These are phyloP conservation scores for Metschnikowia reukaufii DNA, from an alignment of 805 yeast species.

Conservation along the genomic window DNA sequence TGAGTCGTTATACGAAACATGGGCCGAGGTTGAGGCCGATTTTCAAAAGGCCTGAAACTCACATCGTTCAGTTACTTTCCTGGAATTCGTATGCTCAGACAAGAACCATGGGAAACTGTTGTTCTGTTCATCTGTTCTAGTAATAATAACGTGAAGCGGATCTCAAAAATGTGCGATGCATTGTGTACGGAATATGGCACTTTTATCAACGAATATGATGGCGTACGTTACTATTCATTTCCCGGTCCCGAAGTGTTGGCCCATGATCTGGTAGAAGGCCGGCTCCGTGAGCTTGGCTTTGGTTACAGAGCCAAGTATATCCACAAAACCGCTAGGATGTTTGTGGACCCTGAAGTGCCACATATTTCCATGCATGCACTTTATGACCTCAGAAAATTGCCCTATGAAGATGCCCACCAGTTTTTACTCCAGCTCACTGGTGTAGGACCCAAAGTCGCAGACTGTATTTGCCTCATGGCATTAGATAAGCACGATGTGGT, in stretches of 20 bases:
- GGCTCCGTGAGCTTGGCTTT: slow-evolving; percentile 58
- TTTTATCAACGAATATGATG: slow-evolving; percentile 52
- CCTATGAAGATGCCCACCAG: slow-evolving; percentile 55
- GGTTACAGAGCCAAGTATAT: slow-evolving; percentile 94
- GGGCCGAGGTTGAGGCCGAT: slow-evolving; percentile 60
- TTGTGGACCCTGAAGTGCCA: slow-evolving; percentile 43
- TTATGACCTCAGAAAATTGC: slow-evolving; percentile 43
- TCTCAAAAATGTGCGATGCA: slow-evolving; percentile 86
- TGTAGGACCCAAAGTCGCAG: slow-evolving; percentile 98
- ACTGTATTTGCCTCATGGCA: slow-evolving; percentile 92
- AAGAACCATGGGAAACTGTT: slow-evolving; percentile 96
- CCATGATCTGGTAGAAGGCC: slow-evolving; percentile 35
- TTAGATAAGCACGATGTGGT: slow-evolving; percentile 82
- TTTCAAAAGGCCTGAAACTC: slow-evolving; percentile 31
- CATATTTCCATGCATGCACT: slow-evolving; percentile 36
- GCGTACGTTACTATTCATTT: slow-evolving; percentile 63
- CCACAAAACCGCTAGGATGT: slow-evolving; percentile 65
- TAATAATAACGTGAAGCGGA: slow-evolving; percentile 93
- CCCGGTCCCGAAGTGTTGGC: slow-evolving; percentile 62
- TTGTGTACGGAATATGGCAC: slow-evolving; percentile 71
- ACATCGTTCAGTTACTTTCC: slow-evolving; percentile 42
- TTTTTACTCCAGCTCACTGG: slow-evolving; percentile 70
- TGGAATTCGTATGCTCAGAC: slow-evolving; percentile 84
- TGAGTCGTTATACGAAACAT: slow-evolving; percentile 51
- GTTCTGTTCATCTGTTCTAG: slow-evolving; percentile 91